Percentiles rank a stretch among this genome's conserved stretches.
These are phyloP conservation scores for Buddleja alternifolia DNA, from an alignment of 257 asterid species.

Conservation along the genomic window DNA sequence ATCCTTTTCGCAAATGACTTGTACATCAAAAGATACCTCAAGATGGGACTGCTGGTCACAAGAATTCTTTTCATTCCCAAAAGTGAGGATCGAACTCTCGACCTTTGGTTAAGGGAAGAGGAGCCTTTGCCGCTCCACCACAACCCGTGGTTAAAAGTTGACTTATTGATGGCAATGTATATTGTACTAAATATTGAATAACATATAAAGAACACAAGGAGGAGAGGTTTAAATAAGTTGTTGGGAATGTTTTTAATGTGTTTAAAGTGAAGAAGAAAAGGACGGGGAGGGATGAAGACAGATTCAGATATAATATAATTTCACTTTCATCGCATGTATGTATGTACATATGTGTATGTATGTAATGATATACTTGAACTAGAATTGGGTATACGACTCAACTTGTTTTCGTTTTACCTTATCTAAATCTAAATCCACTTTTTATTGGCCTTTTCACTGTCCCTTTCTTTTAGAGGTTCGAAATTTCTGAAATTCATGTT, in stretches of 20 bases:
- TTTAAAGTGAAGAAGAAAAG: constrained; percentile 20
- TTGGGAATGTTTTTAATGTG: constrained; percentile 18
- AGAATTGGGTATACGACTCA: neutral
- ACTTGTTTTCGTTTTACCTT: neutral
- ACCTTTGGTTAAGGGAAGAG: too few relatives aligned
- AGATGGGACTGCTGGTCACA: too few relatives aligned
- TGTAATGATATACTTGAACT: neutral
- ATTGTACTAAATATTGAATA: neutral
- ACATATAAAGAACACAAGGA: neutral
- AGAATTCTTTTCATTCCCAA: too few relatives aligned
- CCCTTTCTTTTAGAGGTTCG: constrained; percentile 9
- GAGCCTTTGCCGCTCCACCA: too few relatives aligned
- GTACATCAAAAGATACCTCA: too few relatives aligned
- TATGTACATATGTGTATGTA: neutral
- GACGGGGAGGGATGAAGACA: constrained; percentile 13
- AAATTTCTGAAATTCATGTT: constrained; percentile 20
- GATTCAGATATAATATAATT: constrained; percentile 26
- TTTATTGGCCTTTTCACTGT: constrained; percentile 23
- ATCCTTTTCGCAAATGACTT: too few relatives aligned
- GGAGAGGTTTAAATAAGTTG: constrained; percentile 12
- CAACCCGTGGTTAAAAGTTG: too few relatives aligned
- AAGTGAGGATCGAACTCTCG: too few relatives aligned
- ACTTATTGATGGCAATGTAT: too few relatives aligned
- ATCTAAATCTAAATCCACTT: neutral
- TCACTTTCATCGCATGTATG: neutral